These are phyloP conservation scores for Tricholomella constricta DNA, from an alignment of 768 basidiomycete genomes.

Conservation along the genomic window DNA sequence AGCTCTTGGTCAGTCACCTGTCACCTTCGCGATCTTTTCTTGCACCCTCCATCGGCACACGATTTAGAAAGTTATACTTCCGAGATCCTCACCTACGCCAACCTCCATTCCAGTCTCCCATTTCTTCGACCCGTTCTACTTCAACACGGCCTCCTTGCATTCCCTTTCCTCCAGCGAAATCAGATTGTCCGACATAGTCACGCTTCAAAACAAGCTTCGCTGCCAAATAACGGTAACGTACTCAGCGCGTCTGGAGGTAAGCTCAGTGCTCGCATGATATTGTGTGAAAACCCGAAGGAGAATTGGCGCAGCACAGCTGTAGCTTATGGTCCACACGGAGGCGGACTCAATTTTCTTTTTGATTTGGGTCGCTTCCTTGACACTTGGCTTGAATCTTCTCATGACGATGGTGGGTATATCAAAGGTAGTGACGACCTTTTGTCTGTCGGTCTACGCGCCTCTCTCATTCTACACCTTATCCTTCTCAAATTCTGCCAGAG, in stretches of 20 bases:
- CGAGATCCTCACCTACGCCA: conserved; percentile 58
- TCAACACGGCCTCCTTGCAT: conserved; percentile 56
- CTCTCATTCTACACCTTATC: conserved; percentile 57
- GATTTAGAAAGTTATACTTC: conserved; percentile 56
- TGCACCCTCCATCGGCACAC: conserved; percentile 48
- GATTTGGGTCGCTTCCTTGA: conserved; percentile 55
- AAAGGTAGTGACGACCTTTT: not conserved
- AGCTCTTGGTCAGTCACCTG: too few species aligned
- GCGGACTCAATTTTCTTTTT: conserved; percentile 54
- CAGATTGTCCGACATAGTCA: conserved; percentile 32
- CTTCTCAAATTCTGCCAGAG: conserved; percentile 59
- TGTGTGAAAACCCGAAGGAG: conserved; percentile 66
- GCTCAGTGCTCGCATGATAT: conserved; percentile 47
- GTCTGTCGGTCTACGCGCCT: conserved; percentile 46
- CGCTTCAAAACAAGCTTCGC: not conserved
- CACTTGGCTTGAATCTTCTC: conserved; percentile 55
- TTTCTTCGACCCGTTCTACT: conserved; percentile 56
- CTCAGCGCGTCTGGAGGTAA: conserved; percentile 46
- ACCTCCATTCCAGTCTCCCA: conserved; percentile 60
- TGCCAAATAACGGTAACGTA: conserved; percentile 25
- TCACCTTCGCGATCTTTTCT: conserved; percentile 51
- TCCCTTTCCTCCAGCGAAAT: conserved; percentile 56
- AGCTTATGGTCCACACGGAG: conserved; percentile 60
- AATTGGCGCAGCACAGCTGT: conserved; percentile 56
- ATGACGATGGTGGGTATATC: conserved; percentile 8